A percentile compares a stretch with the other conserved stretches of the same genome.
phyloP scores from a whole-genome alignment of 768 basidiomycete species.

The Mycena chlorophos region DNA sequence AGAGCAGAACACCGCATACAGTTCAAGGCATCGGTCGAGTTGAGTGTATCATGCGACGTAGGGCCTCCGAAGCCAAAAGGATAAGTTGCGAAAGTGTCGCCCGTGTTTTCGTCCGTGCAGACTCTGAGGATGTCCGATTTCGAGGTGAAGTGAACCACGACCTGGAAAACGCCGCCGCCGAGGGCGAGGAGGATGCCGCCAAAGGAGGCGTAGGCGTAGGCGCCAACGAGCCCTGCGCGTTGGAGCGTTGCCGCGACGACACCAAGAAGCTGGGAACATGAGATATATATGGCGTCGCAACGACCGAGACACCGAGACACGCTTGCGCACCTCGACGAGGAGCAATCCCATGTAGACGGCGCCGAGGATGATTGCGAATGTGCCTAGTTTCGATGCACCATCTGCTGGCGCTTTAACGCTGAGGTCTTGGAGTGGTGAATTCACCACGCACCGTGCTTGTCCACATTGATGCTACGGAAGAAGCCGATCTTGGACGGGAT shows the following conservation, averaged over 20 bases:
- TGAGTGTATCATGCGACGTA: conserved; percentile 31
- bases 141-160: conserved; percentile 64
- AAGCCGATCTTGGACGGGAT: conserved; percentile 50
- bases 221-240: conserved; percentile 51
- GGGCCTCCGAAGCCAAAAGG: conserved; percentile 61
- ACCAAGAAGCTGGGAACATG: conserved; percentile 43
- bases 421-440: neutral
- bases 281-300: neutral
- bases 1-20: conserved; percentile 40
- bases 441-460: conserved; percentile 45
- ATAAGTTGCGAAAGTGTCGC: conserved; percentile 27
- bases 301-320: neutral
- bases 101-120: conserved; percentile 47
- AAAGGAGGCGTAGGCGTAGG: conserved; percentile 55
- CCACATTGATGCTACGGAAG: conserved; percentile 54
- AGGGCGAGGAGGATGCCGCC: conserved; percentile 49
- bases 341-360: conserved; percentile 52
- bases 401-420: conserved; percentile 27
- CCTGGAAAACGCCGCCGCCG: conserved; percentile 53
- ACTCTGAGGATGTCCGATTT: conserved; percentile 64
- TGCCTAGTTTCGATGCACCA: conserved; percentile 46
- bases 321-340: conserved; percentile 44
- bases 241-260: conserved; percentile 54
- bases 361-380: conserved; percentile 61
- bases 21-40: conserved; percentile 38